These are phyloP conservation scores for Bjerkandera adusta DNA, from an alignment of 1,284 basidiomycete genomes.

Conservation along the genomic window DNA sequence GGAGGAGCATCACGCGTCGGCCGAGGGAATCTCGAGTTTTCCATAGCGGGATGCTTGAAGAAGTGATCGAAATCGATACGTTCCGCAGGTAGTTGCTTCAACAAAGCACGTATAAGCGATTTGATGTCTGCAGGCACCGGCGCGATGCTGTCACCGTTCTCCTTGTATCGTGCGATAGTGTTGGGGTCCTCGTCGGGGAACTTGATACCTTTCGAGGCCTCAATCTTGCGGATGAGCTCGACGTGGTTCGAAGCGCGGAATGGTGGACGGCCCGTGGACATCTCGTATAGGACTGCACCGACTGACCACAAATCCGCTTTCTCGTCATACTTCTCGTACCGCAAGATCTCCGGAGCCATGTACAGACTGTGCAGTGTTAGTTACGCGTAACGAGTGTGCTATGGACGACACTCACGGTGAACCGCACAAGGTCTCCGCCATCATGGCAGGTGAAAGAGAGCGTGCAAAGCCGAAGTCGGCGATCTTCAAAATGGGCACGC, in stretches of 20 bases:
- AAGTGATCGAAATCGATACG: slow-evolving; percentile 92
- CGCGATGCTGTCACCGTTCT: slow-evolving; percentile 43
- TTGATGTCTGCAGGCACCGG: slow-evolving; percentile 87
- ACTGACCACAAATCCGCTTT: slow-evolving; percentile 99
- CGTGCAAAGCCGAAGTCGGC: slow-evolving; percentile 99
- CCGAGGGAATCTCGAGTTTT: slow-evolving; percentile 72
- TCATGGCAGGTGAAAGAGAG: slow-evolving; percentile 85
- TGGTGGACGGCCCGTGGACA: slow-evolving; percentile 90
- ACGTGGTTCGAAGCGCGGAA: slow-evolving; percentile 97
- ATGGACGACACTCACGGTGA: slow-evolving; percentile 70
- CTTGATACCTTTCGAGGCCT: slow-evolving; percentile 80
- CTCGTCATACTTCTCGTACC: slow-evolving; percentile 97
- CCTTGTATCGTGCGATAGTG: slow-evolving; percentile 30
- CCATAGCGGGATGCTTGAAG: slow-evolving; percentile 80
- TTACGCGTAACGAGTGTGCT: neutral
- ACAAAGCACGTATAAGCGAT: slow-evolving; percentile 77
- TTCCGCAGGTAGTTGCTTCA: slow-evolving; percentile 85
- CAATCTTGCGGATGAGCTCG: slow-evolving; percentile 93
- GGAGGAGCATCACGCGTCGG: slow-evolving; percentile 28
- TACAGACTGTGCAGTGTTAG: slow-evolving; percentile 62
- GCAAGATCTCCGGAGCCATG: slow-evolving; percentile 98
- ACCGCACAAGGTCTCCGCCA: slow-evolving; percentile 98
- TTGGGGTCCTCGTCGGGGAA: slow-evolving; percentile 87
- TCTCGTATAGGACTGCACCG: slow-evolving; percentile 96
- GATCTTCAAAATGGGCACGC: slow-evolving; percentile 93